Evolutionary conservation across 1,139 yeast species (phyloP), one percentile per base, ranked within the genome.

Genomic region (Saccharomyces pastorianus): DNA sequence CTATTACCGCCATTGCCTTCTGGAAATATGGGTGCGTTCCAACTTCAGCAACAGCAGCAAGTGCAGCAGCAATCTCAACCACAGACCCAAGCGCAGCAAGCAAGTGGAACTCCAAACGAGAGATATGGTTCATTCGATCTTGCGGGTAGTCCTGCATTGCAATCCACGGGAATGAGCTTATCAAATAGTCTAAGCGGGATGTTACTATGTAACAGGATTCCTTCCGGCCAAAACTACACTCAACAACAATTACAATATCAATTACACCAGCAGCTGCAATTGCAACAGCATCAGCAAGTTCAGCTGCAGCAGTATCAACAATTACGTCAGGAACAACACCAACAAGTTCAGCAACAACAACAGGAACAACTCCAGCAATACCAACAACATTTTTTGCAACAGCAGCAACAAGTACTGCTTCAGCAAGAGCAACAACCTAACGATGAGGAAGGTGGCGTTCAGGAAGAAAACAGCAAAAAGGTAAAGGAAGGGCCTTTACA

Each of bases 111-210:
- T 27, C 49, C 51, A 48, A 41, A 48, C 13, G 67, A 64, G 31
- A 64, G 61, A 38, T 64, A 59, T 50, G 66, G 64, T 25, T 61
- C 62, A n/a, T 60, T 58, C 48, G 65, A 59, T 49, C 52, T 57
- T 50, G 64, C 59, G 7, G 59, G 58, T 26, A 63, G 66, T 28
- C 67, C 68, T 3, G 55, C 64, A 27, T 50, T 61, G 20, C 65
- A 61, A 47, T 59, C 65, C 5, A 56, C 63, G 9, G 55, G 61
- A 8, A 64, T 64, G 67, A 61, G 61, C 46, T 51, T 63, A 28
- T 61, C 65, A 2, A 64, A 63, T 49, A 63, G 67, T 54, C 61
- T 63, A 38, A 62, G 65, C 23, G 61, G 64, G 31, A 55, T 63
- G 47, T 62, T 63, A 50, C 61, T 66, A n/a, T 59, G 64, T 28